phyloP scores from a whole-genome alignment of 2,329 filamentous ascomycete species.

The Cephalotrichum gorgonifer region DNA sequence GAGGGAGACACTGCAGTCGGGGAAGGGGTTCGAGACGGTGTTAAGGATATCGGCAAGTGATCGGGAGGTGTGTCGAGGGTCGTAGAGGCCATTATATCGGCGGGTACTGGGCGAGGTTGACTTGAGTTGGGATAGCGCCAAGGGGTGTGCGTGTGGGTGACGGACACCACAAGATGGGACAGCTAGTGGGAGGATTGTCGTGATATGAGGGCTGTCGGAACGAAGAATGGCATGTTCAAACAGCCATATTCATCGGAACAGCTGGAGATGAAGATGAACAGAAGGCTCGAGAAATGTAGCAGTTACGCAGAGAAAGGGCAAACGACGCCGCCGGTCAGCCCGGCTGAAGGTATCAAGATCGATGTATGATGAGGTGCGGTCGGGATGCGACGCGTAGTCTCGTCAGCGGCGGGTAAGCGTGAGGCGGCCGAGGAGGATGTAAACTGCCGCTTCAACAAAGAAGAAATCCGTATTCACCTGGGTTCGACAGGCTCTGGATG shows the following conservation, averaged over 20 bases:
- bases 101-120: not conserved
- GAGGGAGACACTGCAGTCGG: not conserved
- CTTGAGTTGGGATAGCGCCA: not conserved
- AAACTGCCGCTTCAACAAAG: not conserved
- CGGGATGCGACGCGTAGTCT: not conserved
- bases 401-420: not conserved
- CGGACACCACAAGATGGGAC: not conserved
- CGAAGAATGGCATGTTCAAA: not conserved
- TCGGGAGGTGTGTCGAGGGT: not conserved
- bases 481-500: not conserved
- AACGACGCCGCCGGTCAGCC: not conserved
- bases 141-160: not conserved
- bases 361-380: too few relatives aligned
- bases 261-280: not conserved
- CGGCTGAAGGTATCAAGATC: not conserved
- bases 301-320: not conserved
- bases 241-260: not conserved
- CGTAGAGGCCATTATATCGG: not conserved
- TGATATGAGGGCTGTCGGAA: not conserved
- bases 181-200: not conserved
- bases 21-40: not conserved
- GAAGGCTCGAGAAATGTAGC: not conserved
- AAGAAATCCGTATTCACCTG: not conserved
- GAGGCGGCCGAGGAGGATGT: not conserved
- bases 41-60: not conserved